phyloP scores from a whole-genome alignment of 352 stramenopile species.

The Pythium diclinum region DNA sequence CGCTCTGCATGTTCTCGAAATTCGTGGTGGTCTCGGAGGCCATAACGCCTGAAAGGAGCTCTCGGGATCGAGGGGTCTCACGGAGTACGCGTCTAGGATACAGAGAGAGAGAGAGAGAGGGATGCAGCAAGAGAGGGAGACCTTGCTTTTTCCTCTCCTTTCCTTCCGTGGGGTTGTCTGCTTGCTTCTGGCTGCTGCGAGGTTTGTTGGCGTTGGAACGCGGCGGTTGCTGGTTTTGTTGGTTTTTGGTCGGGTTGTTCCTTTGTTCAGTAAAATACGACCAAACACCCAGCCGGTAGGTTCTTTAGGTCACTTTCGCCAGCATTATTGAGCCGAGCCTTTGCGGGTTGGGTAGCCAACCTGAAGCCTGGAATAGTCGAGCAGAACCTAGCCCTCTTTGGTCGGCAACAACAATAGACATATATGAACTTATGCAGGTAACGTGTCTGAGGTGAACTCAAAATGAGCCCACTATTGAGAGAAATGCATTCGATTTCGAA shows the following conservation, averaged over 20 bases:
- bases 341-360: background rate
- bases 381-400: background rate
- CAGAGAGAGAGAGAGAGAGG: too few species aligned
- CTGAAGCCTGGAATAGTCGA: background rate
- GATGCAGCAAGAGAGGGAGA: too few species aligned
- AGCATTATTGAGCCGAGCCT: background rate
- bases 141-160: too few species aligned
- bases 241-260: background rate
- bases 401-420: background rate
- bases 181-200: too few species aligned
- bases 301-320: background rate
- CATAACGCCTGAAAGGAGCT: too few species aligned
- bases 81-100: too few species aligned
- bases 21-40: conserved; percentile 29
- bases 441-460: too few species aligned
- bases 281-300: background rate
- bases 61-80: too few species aligned
- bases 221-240: background rate
- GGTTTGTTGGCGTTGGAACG: background rate
- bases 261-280: background rate
- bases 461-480: background rate
- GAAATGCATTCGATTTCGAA: background rate
- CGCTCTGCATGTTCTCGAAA: conserved; percentile 55
- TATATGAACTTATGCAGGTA: background rate
- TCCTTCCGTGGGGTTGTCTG: background rate